A percentile compares a stretch with the other conserved stretches of the same genome.
Evolutionary conservation across 352 stramenopile genomes (phyloP).

Genomic region (Pythium scleroteichum): DNA sequence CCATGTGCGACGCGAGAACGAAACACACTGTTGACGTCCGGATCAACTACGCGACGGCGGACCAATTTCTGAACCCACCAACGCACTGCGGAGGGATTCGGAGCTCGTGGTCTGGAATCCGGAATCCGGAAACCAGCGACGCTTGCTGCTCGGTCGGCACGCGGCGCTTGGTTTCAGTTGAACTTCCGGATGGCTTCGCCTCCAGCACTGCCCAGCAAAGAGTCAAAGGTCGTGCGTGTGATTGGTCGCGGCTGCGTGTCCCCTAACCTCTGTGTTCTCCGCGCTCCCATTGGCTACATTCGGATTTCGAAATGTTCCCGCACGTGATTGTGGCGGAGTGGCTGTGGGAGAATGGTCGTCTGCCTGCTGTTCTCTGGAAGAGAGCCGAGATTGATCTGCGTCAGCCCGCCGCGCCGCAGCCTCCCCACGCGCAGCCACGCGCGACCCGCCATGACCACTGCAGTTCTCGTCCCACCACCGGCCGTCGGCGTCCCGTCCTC

Average conservation of each 20-base stretch:
- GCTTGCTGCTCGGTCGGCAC: no score
- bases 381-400: constrained; percentile 9
- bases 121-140: no score
- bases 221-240: constrained; percentile 6
- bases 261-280: background rate
- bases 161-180: no score
- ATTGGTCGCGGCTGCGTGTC: background rate
- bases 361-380: constrained; percentile 8
- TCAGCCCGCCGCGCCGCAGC: background rate
- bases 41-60: no score
- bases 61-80: no score
- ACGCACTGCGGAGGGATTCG: no score
- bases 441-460: constrained; percentile 41
- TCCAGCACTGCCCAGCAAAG: no score
- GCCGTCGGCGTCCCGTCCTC: constrained; percentile 22
- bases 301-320: constrained; percentile 21
- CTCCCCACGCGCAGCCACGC: background rate
- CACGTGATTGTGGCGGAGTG: constrained; percentile 10
- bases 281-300: constrained; percentile 21
- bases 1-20: no score
- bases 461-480: constrained; percentile 45
- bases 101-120: no score
- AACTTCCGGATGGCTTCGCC: no score
- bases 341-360: constrained; percentile 23
- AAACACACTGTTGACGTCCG: no score